phyloP scores from a whole-genome alignment of 495 filamentous ascomycete genomes.

The Penicillium simplicissimum region DNA sequence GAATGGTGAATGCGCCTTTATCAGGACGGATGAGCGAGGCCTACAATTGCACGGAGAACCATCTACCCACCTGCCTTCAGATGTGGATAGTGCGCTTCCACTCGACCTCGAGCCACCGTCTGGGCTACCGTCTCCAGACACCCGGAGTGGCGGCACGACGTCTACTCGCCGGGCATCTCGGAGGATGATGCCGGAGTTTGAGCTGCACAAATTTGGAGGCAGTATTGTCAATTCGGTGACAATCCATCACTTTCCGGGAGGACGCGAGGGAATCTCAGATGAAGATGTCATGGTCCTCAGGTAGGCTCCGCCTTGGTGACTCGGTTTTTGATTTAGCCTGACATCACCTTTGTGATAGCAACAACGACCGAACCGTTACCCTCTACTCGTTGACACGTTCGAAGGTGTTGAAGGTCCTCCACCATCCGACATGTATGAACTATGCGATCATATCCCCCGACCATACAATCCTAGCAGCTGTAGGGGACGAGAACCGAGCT shows the following conservation, averaged over 20 bases:
- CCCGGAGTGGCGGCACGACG: conserved; percentile 25
- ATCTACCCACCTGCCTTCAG: conserved; percentile 40
- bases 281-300: conserved; percentile 68
- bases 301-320: conserved; percentile 7
- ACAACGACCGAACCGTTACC: conserved; percentile 86
- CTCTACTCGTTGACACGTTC: conserved; percentile 70
- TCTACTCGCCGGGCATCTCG: conserved; percentile 36
- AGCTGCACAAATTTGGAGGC: conserved; percentile 54
- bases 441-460: conserved; percentile 91
- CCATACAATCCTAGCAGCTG: conserved; percentile 73
- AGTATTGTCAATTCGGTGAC: conserved; percentile 72
- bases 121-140: conserved; percentile 31
- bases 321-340: conserved; percentile 1
- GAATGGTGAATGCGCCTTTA: conserved; percentile 79
- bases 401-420: conserved; percentile 63
- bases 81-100: conserved; percentile 63
- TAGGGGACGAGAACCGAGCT: conserved; percentile 80
- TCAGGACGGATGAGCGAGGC: conserved; percentile 55
- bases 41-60: conserved; percentile 32
- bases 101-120: conserved; percentile 51
- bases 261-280: conserved; percentile 46
- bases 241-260: conserved; percentile 59
- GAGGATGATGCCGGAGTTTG: conserved; percentile 46
- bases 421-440: conserved; percentile 81
- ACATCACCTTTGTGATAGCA: conserved; percentile 44